These are phyloP conservation scores for Pezicula carpinea DNA, from an alignment of 2,329 filamentous ascomycete species.

Conservation along the genomic window DNA sequence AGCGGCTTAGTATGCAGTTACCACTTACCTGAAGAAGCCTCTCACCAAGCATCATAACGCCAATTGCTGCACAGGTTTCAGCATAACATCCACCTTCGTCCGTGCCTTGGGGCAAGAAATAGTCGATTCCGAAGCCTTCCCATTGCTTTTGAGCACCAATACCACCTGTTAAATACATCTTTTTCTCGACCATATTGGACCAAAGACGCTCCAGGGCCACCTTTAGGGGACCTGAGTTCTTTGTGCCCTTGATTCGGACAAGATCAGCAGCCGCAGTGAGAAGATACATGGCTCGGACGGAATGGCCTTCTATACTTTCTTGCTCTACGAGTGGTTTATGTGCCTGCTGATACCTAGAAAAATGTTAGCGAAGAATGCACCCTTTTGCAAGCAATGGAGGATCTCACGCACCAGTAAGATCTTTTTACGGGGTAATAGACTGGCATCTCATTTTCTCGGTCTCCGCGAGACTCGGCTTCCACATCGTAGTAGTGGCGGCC, in stretches of 20 bases:
- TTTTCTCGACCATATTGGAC: slow-evolving; percentile 55
- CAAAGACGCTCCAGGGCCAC: slow-evolving; percentile 44
- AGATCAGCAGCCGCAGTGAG: slow-evolving; percentile 54
- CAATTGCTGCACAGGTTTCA: slow-evolving; percentile 57
- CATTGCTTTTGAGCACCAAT: slow-evolving; percentile 53
- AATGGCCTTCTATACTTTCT: slow-evolving; percentile 51
- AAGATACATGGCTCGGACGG: slow-evolving; percentile 57
- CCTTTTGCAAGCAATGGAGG: not conserved
- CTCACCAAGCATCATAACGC: slow-evolving; percentile 56
- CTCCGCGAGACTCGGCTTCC: slow-evolving; percentile 46
- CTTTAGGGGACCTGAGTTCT: slow-evolving; percentile 1
- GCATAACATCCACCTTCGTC: slow-evolving; percentile 60
- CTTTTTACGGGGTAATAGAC: slow-evolving; percentile 39
- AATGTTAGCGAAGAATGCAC: no score
- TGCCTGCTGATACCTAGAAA: slow-evolving; percentile 51
- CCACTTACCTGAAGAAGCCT: slow-evolving; percentile 42
- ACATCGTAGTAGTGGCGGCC: slow-evolving; percentile 50
- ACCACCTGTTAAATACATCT: slow-evolving; percentile 60
- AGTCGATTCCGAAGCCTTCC: slow-evolving; percentile 56
- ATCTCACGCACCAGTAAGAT: slow-evolving; percentile 31
- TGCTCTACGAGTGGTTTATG: slow-evolving; percentile 51
- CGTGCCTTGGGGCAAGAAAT: slow-evolving; percentile 52
- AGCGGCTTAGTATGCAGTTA: not conserved
- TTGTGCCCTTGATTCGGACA: slow-evolving; percentile 31
- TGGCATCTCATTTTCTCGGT: slow-evolving; percentile 42